Base-by-base conservation (phyloP, 2,329 filamentous ascomycete genomes). In the Microsporum audouinii region DNA sequence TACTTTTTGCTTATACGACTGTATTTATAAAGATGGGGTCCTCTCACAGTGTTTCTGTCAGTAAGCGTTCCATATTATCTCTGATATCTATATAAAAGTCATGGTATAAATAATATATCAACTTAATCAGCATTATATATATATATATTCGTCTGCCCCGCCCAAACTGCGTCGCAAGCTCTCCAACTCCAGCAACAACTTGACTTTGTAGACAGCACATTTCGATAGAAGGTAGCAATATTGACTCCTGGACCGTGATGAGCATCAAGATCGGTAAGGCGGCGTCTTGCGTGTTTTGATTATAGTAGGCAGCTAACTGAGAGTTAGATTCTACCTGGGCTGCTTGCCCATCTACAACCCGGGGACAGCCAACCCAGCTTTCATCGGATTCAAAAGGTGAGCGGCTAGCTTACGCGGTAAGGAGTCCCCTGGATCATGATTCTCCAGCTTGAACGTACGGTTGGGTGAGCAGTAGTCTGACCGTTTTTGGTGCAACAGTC, bases 371-470 rank as follows among this genome's bases (percentile, higher is more conserved):
- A 63, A 96, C 92, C 10, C 89, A 89, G 71, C 85, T 99, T 57
- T 95, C 90, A 41, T 83, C 85, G 49, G 92, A 97, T 74, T 77
- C 87, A 65, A 96, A 95, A 75, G 92, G 94, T 66, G 88, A 96
- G 77, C 84, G 89, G 66, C 86, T 99, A 76, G 88, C 90, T 63
- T 99, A 99, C 75, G 90, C 92, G 63, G 91, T 95, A 80, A 60
- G 65, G 57, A 58, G 36, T 2, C 33, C 14, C 34, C 29, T 53
- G 17, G 1, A 12, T 10, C 41, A 6, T 34, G 45, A 2, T 12
- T 31, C 45, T 14, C 7, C 10, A 5, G n/a, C 8, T 5, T n/a
- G 31, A 5, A 3, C 4, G 23, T 49, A 14, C 2, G 0, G 14
- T 51, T 14, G 5, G 1, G 41, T 29, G 2, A 47, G 49, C 17